Conservation (phyloP, 805 yeast species). For the Metschnikowia dekortorum region DNA sequence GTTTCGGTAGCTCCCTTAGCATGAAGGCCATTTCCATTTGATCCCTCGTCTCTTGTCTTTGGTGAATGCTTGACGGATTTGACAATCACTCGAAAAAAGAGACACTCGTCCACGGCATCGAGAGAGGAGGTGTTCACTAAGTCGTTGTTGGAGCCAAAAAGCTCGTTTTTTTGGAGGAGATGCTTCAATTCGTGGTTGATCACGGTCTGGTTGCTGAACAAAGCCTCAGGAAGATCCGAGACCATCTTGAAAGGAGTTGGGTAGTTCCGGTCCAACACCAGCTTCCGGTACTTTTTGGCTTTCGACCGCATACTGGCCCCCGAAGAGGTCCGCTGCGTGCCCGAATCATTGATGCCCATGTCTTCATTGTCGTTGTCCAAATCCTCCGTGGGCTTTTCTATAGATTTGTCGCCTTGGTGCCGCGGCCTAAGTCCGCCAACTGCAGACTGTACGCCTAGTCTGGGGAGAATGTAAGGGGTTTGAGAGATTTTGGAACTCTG, state of each 20-base stretch:
- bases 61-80: conserved; percentile 27
- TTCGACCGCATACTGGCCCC: conserved; percentile 30
- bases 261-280: conserved; percentile 29
- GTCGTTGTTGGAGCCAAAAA: conserved; percentile 17
- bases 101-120: conserved; percentile 33
- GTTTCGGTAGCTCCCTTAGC: not conserved
- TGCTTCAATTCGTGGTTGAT: conserved; percentile 28
- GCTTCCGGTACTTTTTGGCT: conserved; percentile 27
- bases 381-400: conserved; percentile 20
- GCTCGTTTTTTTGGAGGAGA: conserved; percentile 23
- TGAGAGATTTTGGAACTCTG: conserved; percentile 34
- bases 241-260: conserved; percentile 34
- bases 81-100: conserved; percentile 34
- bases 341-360: conserved; percentile 31
- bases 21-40: not conserved
- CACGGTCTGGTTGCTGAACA: conserved; percentile 32
- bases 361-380: conserved; percentile 49
- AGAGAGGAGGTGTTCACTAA: conserved; percentile 23
- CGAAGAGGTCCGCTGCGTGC: conserved; percentile 19
- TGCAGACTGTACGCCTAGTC: conserved; percentile 59
- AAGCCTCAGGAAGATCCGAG: conserved; percentile 31
- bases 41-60: not conserved
- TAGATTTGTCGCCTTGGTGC: conserved; percentile 5
- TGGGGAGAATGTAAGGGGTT: conserved; percentile 51
- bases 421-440: conserved; percentile 45